Evolutionary conservation across 805 yeast genomes (phyloP).

Genomic region (Sporopachydermia lactativora): DNA sequence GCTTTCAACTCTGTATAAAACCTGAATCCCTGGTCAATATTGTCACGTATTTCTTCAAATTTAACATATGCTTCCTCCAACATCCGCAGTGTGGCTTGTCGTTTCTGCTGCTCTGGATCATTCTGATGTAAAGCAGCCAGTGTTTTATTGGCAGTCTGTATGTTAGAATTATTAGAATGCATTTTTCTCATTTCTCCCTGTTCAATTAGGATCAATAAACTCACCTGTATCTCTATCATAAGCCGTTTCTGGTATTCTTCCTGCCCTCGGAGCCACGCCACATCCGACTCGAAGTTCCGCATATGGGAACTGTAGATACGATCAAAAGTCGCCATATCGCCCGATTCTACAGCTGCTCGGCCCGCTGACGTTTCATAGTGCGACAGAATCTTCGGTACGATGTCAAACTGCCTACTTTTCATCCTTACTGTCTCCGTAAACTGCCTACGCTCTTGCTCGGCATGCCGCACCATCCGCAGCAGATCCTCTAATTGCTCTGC

Average conservation of each 20-base stretch:
- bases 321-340: constrained; percentile 9
- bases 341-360: constrained; percentile 12
- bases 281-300: constrained; percentile 33
- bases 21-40: constrained; percentile 51
- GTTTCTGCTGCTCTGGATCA: constrained; percentile 18
- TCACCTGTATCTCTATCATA: constrained; percentile 23
- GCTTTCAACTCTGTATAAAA: constrained; percentile 53
- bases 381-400: constrained; percentile 38
- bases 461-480: neutral
- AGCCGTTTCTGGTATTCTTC: constrained; percentile 24
- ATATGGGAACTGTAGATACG: constrained; percentile 28
- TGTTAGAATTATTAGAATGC: neutral
- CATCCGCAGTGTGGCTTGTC: constrained; percentile 36
- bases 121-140: constrained; percentile 12
- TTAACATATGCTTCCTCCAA: constrained; percentile 36
- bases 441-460: neutral
- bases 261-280: constrained; percentile 30
- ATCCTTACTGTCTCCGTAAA: constrained; percentile 7
- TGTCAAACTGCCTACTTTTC: constrained; percentile 31
- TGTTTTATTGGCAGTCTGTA: constrained; percentile 9
- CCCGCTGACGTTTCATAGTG: constrained; percentile 24
- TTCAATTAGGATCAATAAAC: neutral
- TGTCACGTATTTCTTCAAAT: constrained; percentile 40
- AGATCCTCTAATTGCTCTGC: neutral
- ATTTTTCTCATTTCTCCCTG: neutral